These are phyloP conservation scores for Neurospora discreta DNA, from an alignment of 495 filamentous ascomycete species.

Conservation along the genomic window DNA sequence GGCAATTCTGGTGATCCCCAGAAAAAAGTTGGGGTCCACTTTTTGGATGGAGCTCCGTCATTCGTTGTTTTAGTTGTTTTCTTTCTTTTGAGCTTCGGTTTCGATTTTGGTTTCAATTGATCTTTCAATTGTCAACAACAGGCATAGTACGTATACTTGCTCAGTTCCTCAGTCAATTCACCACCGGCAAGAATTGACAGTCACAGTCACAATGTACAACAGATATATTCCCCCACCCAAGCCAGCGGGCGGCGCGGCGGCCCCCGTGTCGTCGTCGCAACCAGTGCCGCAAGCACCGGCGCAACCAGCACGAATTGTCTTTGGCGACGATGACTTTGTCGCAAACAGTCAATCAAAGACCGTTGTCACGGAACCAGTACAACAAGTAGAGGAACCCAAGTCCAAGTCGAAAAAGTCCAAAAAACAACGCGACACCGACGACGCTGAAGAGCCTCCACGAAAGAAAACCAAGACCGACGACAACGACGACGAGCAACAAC, in stretches of 20 bases:
- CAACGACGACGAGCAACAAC: background rate
- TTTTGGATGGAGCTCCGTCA: background rate
- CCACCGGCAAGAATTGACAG: conserved; percentile 1
- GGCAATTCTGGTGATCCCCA: conserved; percentile 7
- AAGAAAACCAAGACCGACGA: conserved; percentile 4
- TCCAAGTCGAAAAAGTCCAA: conserved; percentile 19
- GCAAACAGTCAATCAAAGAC: conserved; percentile 7
- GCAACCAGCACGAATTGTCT: conserved; percentile 18
- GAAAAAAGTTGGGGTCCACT: conserved; percentile 9
- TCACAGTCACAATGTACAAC: conserved; percentile 22
- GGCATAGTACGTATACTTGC: background rate
- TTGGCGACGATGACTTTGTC: conserved; percentile 17
- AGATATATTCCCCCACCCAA: conserved; percentile 33
- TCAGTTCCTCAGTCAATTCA: background rate
- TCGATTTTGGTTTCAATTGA: background rate
- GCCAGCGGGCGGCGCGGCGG: background rate
- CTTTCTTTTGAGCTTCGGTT: background rate
- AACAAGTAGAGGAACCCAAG: conserved; percentile 5
- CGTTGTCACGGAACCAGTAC: background rate
- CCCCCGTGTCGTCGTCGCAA: background rate
- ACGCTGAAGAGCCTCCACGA: background rate
- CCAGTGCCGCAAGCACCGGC: background rate
- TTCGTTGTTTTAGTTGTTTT: background rate
- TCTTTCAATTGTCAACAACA: background rate
- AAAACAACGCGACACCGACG: conserved; percentile 2